These are phyloP conservation scores for Aspergillus pseudonomiae DNA, from an alignment of 2,329 filamentous ascomycete genomes.

Conservation along the genomic window DNA sequence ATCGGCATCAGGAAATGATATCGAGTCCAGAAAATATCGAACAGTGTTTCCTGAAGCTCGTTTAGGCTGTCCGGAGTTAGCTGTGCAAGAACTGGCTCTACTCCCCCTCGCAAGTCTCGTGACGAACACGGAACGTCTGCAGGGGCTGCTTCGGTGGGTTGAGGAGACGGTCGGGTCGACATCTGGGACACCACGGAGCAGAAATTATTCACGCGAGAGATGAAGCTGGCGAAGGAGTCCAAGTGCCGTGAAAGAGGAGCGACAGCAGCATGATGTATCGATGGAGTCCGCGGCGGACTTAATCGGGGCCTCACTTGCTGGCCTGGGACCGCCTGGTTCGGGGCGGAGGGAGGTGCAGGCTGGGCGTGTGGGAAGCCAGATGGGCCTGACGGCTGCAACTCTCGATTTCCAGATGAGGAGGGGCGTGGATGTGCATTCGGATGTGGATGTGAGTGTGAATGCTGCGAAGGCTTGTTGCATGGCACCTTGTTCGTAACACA, in stretches of 20 bases:
- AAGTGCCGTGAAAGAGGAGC: background rate
- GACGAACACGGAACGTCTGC: background rate
- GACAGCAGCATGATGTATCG: background rate
- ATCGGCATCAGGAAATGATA: background rate
- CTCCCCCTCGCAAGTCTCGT: background rate
- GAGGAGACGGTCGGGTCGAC: background rate
- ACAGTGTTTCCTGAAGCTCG: background rate
- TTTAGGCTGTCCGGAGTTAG: background rate
- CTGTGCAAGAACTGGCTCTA: background rate
- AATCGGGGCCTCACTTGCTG: background rate
- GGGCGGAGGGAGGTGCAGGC: background rate
- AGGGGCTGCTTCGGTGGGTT: background rate
- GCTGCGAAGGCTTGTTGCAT: slow-evolving; percentile 4
- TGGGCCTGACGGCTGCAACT: background rate
- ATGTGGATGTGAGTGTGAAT: background rate
- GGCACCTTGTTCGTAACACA: slow-evolving; percentile 21
- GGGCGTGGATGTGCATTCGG: background rate
- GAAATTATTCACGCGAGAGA: background rate
- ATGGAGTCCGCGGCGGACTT: background rate
- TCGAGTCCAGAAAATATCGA: background rate
- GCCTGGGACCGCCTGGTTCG: background rate
- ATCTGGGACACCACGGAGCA: background rate
- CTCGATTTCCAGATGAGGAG: background rate
- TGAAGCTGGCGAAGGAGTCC: background rate
- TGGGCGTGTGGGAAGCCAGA: background rate